Evolutionary conservation across 352 stramenopile species (phyloP), one percentile per base, ranked within the genome.

Genomic region (Pythium insidiosum): DNA sequence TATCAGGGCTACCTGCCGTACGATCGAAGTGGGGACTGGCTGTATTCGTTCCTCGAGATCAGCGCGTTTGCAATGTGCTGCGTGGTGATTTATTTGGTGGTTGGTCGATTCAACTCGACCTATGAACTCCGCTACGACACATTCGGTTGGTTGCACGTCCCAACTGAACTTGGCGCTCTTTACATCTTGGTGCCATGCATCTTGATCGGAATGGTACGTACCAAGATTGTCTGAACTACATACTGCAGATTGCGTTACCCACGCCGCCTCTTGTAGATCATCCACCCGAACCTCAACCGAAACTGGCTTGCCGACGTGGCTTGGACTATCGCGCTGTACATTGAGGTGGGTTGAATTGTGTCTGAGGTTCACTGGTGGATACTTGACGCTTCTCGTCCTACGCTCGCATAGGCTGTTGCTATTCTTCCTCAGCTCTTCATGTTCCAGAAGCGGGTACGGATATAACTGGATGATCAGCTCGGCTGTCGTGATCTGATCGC

Each of bases 261-360:
- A n/a, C n/a, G n/a, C n/a, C n/a, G n/a, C n/a, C n/a, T 88, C 37
- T 7, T 55, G 36, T 64, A 94, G 79, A 58, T 98, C n/a, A 84
- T 99, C 30, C 95, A 99, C 66, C 81, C 83, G 15, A 88, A 88
- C 49, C 63, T 99, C 47, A 99, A 99, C 79, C 85, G 82, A 51
- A 97, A 98, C 68, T 98, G 96, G 70, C 64, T 98, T 13, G 96
- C 88, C 42, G 94, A 98, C 58, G 84, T 97, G 6, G 73, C 89
- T 13, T 99, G 96, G 96, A 98, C 95, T 9, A 98, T 98, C 55
- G 94, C 96, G 18, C 95, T 99, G 67, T 99, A 99, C 72, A 84
- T 99, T 63, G 96, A 98, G 74, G 86, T 21, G 9, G 19, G n/a
- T 20, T 40, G 22, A 28, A 5, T 46, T 6, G 4, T 25, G 5